These are phyloP conservation scores for Lomentospora prolificans DNA, from an alignment of 2,329 filamentous ascomycete genomes.

Conservation along the genomic window DNA sequence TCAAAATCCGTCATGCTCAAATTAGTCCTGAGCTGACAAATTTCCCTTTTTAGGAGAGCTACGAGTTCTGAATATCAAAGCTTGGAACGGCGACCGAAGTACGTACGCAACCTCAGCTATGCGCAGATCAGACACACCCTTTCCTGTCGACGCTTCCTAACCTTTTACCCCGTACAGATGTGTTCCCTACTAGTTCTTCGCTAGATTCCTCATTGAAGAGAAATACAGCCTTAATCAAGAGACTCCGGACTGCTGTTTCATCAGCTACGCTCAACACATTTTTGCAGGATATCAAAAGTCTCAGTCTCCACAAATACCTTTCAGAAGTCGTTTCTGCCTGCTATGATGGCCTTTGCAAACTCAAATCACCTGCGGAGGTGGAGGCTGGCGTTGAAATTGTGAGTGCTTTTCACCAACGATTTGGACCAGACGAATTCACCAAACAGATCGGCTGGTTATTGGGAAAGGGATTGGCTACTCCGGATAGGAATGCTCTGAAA, in stretches of 20 bases:
- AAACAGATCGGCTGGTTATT: constrained; percentile 86
- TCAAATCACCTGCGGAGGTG: constrained; percentile 87
- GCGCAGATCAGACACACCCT: constrained; percentile 11
- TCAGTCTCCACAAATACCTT: constrained; percentile 92
- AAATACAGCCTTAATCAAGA: constrained; percentile 97
- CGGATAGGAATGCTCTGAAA: constrained; percentile 78
- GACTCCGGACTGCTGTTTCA: constrained; percentile 81
- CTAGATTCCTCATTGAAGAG: constrained; percentile 96
- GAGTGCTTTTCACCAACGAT: constrained; percentile 90
- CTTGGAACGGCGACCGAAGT: constrained; percentile 88
- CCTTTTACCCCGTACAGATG: constrained; percentile 39
- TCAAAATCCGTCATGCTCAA: constrained; percentile 8
- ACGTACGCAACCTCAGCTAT: constrained; percentile 14
- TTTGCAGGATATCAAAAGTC: constrained; percentile 76
- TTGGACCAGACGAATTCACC: constrained; percentile 83
- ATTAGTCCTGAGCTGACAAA: background rate
- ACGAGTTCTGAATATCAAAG: constrained; percentile 75
- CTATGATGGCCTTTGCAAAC: constrained; percentile 84
- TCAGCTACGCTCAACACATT: constrained; percentile 72
- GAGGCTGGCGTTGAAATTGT: constrained; percentile 87
- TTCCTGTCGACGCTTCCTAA: constrained; percentile 11
- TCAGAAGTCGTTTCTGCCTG: constrained; percentile 95
- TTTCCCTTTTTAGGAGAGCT: constrained; percentile 60
- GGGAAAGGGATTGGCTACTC: constrained; percentile 81
- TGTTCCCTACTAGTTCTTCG: constrained; percentile 66